These are phyloP conservation scores for Clarkia xantiana DNA, from an alignment of 345 rosid species.

Conservation along the genomic window DNA sequence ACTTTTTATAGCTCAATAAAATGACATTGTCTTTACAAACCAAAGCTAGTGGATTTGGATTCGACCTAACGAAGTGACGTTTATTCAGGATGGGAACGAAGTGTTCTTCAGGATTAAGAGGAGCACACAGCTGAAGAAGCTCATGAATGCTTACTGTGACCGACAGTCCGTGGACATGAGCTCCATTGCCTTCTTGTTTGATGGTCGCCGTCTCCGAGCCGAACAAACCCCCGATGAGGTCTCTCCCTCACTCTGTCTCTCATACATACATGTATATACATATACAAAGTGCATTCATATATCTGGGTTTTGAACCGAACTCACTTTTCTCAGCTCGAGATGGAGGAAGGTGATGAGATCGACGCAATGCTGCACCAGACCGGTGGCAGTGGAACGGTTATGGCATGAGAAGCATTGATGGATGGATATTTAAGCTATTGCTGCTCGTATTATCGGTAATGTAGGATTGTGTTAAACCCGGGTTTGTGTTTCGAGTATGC, in stretches of 20 bases:
- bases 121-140: constrained; percentile 75
- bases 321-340: constrained; percentile 38
- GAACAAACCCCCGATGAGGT: constrained; percentile 93
- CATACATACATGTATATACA: background rate
- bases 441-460: too few species aligned
- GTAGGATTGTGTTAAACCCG: too few species aligned
- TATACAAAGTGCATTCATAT: background rate
- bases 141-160: constrained; percentile 86
- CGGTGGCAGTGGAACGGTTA: constrained; percentile 21
- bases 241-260: background rate
- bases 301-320: too few species aligned
- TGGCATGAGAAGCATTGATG: too few species aligned
- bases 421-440: too few species aligned
- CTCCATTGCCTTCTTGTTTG: constrained; percentile 75
- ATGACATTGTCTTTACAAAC: too few species aligned
- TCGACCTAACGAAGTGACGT: background rate
- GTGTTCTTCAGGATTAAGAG: constrained; percentile 80
- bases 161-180: constrained; percentile 61
- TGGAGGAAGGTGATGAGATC: constrained; percentile 88
- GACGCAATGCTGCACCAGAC: constrained; percentile 86
- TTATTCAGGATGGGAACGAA: constrained; percentile 63
- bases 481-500: too few species aligned
- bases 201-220: constrained; percentile 72
- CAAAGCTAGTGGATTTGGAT: too few species aligned
- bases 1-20: too few species aligned